Evolutionary conservation across 164 flowering plant genomes (phyloP).

Genomic region (Sedum album): DNA sequence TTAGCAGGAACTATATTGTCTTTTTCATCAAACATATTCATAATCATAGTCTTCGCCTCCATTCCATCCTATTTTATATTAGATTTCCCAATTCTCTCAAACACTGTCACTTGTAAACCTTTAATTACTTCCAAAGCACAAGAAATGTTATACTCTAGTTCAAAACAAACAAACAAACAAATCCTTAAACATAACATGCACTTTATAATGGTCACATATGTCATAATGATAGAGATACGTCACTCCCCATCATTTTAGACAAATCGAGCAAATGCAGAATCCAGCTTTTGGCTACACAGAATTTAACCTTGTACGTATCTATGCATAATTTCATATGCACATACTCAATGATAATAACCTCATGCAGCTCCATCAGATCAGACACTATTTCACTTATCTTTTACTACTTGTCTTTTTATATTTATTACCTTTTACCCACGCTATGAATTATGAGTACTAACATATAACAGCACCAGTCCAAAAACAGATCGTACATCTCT

Average conservation of each 20-base stretch:
- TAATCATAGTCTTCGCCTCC: too few species aligned
- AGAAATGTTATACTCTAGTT: background rate
- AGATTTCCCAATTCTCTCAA: too few species aligned
- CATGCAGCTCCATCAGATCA: too few species aligned
- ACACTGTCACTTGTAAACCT: too few species aligned
- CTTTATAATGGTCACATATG: background rate
- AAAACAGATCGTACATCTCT: background rate
- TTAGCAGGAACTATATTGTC: too few species aligned
- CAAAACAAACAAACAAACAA: background rate
- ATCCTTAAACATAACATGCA: background rate
- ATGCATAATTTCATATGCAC: too few species aligned
- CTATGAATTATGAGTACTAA: background rate
- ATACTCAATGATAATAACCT: too few species aligned
- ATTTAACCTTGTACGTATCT: background rate
- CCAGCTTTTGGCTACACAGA: background rate
- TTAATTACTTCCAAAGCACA: too few species aligned
- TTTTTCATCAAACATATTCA: too few species aligned
- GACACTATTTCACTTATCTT: too few species aligned
- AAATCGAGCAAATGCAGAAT: background rate
- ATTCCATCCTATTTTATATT: too few species aligned
- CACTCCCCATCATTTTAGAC: background rate
- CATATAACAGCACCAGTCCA: background rate
- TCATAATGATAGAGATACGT: background rate
- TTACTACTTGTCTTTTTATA: too few species aligned
- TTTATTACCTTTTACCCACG: background rate